Base-by-base conservation (phyloP, 129 eudicot genomes). In the Cynara cardunculus region DNA sequence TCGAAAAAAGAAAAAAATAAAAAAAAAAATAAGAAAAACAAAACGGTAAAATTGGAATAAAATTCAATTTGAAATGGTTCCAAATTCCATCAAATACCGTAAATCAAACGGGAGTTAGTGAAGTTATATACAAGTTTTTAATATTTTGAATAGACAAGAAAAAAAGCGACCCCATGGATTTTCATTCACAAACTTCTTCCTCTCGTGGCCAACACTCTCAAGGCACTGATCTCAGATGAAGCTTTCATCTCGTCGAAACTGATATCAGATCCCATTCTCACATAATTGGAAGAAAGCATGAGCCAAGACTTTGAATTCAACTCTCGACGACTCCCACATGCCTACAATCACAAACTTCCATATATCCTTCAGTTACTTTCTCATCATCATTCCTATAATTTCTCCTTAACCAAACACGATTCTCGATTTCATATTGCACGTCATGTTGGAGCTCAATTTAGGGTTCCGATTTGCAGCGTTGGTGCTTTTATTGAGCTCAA, bases 371-470 rank as follows among this genome's bases (percentile, higher is more conserved):
- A 3, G 9, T 22, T 11, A 61, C 35, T 25, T 37, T 62, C 66
- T 73, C 84, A 27, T 22, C 69, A 66, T 81, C 84, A 66, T 64
- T 46, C 65, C 27, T 4, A 27, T 25, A 13, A 72, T 61, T 37
- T 30, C 25, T 44, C 24, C 75, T 65, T 8, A 28, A 28, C 76
- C 64, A 79, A 69, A 70, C 69, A 31, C 70, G 21, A 26, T 37
- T 26, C 34, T 59, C 70, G 30, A 71, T 69, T 70, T 78, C 80
- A 72, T 49, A 72, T 72, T 71, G 77, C 34, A 74, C 69, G 64
- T 53, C 77, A 61, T 84, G 87, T 18, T 86, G 78, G 77, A 74
- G 49, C 66, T 80, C 64, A 7, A 76, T 1, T 18, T 80, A 68
- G 85, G 68, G 71, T 18, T 80, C 44, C 49, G 74, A 66, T 28